A percentile compares a stretch with the other conserved stretches of the same genome.
Conservation (phyloP, 176 grass and related monocot species). For the Hordeum marinum region DNA sequence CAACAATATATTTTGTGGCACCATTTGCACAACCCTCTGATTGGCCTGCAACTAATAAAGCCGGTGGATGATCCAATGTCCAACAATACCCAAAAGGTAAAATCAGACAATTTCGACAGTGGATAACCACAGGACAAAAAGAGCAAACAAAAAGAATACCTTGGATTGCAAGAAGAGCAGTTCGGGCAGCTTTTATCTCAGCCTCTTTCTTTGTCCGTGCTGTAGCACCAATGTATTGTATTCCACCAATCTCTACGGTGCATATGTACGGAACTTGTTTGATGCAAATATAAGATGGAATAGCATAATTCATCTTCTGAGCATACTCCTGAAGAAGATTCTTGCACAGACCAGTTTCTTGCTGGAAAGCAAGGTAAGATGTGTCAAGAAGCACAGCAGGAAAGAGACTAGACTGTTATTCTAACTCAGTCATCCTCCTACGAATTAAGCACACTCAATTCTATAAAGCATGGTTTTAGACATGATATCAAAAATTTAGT, state of each 20-base stretch:
- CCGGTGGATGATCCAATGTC: slow-evolving; percentile 4
- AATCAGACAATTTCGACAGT: not conserved
- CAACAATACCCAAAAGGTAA: not conserved
- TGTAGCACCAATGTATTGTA: slow-evolving; percentile 85
- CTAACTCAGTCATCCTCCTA: slow-evolving; percentile 10
- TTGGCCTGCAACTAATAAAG: slow-evolving; percentile 49
- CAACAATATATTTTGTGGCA: slow-evolving; percentile 52
- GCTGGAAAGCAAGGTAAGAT: slow-evolving; percentile 48
- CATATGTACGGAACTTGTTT: slow-evolving; percentile 65
- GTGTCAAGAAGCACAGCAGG: not conserved
- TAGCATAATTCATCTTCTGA: slow-evolving; percentile 97
- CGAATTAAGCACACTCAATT: not conserved
- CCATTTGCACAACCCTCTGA: slow-evolving; percentile 45
- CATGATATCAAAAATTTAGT: not conserved
- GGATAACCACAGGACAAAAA: not conserved
- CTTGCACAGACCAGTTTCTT: slow-evolving; percentile 93
- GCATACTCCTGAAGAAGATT: slow-evolving; percentile 99
- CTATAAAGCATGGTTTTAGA: slow-evolving; percentile 1
- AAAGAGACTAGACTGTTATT: not conserved
- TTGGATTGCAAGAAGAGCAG: slow-evolving; percentile 93
- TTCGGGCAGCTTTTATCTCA: slow-evolving; percentile 88
- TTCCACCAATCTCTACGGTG: slow-evolving; percentile 88
- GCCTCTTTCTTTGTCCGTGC: slow-evolving; percentile 86
- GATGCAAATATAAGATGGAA: slow-evolving; percentile 74
- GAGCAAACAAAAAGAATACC: slow-evolving; percentile 16